These are phyloP conservation scores for Globisporangium perplexum DNA, from an alignment of 352 stramenopile genomes.

Conservation along the genomic window DNA sequence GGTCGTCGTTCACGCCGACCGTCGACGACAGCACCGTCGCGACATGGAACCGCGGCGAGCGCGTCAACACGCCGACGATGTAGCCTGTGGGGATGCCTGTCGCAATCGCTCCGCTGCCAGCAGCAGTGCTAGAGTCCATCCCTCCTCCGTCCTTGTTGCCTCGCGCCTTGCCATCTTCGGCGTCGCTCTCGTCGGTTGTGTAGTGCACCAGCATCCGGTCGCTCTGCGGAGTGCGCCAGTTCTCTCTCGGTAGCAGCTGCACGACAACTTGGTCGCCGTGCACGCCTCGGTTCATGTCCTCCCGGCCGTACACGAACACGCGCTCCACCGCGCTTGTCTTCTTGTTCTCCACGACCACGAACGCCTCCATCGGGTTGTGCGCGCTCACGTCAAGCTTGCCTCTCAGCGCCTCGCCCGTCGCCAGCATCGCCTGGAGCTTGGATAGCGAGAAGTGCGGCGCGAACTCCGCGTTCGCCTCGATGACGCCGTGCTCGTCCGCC, in stretches of 20 bases:
- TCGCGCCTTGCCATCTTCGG: background rate
- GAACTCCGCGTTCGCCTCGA: constrained; percentile 37
- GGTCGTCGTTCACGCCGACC: constrained; percentile 52
- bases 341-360: constrained; percentile 47
- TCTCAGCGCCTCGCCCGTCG: constrained; percentile 23
- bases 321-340: constrained; percentile 24
- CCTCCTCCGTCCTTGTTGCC: constrained; percentile 13
- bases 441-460: constrained; percentile 32
- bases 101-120: background rate
- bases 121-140: background rate
- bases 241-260: constrained; percentile 75
- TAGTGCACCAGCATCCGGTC: constrained; percentile 73
- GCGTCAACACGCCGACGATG: constrained; percentile 85
- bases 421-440: constrained; percentile 33
- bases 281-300: constrained; percentile 95
- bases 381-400: constrained; percentile 65
- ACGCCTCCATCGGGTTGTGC: constrained; percentile 72
- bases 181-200: constrained; percentile 35
- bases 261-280: constrained; percentile 97
- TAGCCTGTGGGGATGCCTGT: constrained; percentile 57
- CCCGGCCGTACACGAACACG: constrained; percentile 67
- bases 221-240: constrained; percentile 73
- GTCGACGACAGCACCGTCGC: constrained; percentile 69
- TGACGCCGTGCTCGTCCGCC: constrained; percentile 15
- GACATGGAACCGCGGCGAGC: constrained; percentile 57